Evolutionary conservation across 805 yeast species (phyloP).

Genomic region (Sporopachydermia lactativora): DNA sequence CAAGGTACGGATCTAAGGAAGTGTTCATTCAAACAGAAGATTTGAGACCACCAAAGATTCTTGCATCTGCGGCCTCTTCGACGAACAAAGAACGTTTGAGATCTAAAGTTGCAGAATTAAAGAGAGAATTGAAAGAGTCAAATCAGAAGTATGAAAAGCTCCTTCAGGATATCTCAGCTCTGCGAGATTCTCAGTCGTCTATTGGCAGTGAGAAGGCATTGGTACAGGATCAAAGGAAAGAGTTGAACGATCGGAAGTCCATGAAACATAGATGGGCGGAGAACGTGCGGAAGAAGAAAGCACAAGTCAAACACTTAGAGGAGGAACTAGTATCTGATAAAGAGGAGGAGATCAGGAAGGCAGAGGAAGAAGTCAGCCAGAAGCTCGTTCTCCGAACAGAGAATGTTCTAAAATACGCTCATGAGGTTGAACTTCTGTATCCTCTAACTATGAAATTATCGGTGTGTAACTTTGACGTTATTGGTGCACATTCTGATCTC

Average conservation of each 20-base stretch:
- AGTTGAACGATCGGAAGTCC: background rate
- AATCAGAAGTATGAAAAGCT: slow-evolving; percentile 6
- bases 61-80: background rate
- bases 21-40: slow-evolving; percentile 22
- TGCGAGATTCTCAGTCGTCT: slow-evolving; percentile 6
- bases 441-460: background rate
- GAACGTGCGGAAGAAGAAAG: slow-evolving; percentile 17
- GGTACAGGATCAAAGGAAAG: background rate
- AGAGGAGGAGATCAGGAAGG: slow-evolving; percentile 22
- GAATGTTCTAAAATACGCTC: background rate
- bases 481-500: background rate
- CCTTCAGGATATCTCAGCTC: slow-evolving; percentile 3
- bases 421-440: background rate
- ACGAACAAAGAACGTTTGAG: background rate
- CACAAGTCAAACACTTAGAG: slow-evolving; percentile 21
- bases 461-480: background rate
- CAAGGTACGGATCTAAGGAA: slow-evolving; percentile 52
- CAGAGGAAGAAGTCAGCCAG: slow-evolving; percentile 17
- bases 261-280: slow-evolving; percentile 9
- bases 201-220: slow-evolving; percentile 2
- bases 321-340: slow-evolving; percentile 28
- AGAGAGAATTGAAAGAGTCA: slow-evolving; percentile 6
- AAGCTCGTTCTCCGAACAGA: slow-evolving; percentile 4
- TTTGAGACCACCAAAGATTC: slow-evolving; percentile 1
- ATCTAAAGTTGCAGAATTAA: slow-evolving; percentile 9